phyloP scores from a whole-genome alignment of 768 basidiomycete species.

The Zangia roseola region DNA sequence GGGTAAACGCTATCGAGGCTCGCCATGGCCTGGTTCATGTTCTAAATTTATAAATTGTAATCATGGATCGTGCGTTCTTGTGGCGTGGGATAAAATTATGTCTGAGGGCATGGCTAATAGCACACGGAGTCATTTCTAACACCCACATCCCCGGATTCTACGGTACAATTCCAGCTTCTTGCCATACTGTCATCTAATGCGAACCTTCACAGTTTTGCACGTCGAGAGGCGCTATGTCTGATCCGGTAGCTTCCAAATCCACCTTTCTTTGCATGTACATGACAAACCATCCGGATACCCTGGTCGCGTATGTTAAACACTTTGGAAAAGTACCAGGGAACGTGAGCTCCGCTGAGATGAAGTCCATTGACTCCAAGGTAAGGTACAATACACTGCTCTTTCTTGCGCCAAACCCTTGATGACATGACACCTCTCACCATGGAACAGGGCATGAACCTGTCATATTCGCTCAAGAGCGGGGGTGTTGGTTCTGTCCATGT shows the following conservation, averaged over 20 bases:
- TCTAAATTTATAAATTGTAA: too few species aligned
- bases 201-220: neutral
- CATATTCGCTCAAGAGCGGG: constrained; percentile 54
- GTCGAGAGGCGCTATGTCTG: constrained; percentile 43
- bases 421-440: too few species aligned
- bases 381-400: constrained; percentile 4
- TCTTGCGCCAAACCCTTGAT: neutral
- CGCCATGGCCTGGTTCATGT: too few species aligned
- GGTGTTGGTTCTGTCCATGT: constrained; percentile 48
- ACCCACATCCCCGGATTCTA: too few species aligned
- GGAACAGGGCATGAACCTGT: constrained; percentile 64
- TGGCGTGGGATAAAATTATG: too few species aligned
- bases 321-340: constrained; percentile 60
- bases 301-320: constrained; percentile 81
- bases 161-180: too few species aligned
- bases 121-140: too few species aligned
- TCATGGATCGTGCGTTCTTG: too few species aligned
- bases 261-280: constrained; percentile 82
- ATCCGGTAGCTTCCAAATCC: constrained; percentile 75
- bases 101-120: too few species aligned
- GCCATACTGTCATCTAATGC: too few species aligned
- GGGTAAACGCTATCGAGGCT: too few species aligned
- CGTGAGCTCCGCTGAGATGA: constrained; percentile 68
- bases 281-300: constrained; percentile 79
- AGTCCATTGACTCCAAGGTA: constrained; percentile 65